Evolutionary conservation across 495 filamentous ascomycete genomes (phyloP), one percentile per base, ranked within the genome.

Genomic region (Penicillium paradoxum): DNA sequence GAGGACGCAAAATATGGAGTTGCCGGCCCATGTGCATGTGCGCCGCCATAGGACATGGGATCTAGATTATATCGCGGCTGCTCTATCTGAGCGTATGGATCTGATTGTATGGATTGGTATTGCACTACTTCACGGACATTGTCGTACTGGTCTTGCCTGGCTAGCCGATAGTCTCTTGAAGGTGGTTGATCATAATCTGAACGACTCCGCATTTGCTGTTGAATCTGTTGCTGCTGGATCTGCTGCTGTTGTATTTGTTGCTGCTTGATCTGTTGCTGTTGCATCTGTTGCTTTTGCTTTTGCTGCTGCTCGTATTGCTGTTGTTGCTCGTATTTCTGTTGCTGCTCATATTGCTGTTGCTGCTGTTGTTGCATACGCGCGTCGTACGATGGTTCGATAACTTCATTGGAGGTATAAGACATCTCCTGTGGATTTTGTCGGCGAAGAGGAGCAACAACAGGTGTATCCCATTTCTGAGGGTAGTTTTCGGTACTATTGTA

Each of bases 401-500:
- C 46, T 21, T 70, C 65, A 13, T 58, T 53, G 27, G 55, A 47
- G 14, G 53, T 27, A 38, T 66, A 63, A 8, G 57, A 38, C 2
- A 45, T 14, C 46, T 71, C 69, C 22, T 69, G 64, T 1, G 59
- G 54, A 8, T 52, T 53, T 36, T 57, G 57, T 49, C 57, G 57
- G 55, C 33, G 62, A 58, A 27, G 52, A 14, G 56, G 62, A 30
- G 55, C 54, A 2, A 63, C 42, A 6, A 52, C 29, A 14, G 42
- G n/a, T 11, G 46, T 30, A 21, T 64, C 60, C 65, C 67, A 71
- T 51, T 71, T 68, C 15, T 60, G 56, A 2, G 65, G 58, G 18
- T 69, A 62, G 49, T 60, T 51, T 45, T 69, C 66, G 10, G 59
- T 56, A 18, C 56, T 54, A 19, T 72, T 70, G 41, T 75, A 70